These are phyloP conservation scores for Xylariales sp. DNA, from an alignment of 2,329 filamentous ascomycete genomes.

Conservation along the genomic window DNA sequence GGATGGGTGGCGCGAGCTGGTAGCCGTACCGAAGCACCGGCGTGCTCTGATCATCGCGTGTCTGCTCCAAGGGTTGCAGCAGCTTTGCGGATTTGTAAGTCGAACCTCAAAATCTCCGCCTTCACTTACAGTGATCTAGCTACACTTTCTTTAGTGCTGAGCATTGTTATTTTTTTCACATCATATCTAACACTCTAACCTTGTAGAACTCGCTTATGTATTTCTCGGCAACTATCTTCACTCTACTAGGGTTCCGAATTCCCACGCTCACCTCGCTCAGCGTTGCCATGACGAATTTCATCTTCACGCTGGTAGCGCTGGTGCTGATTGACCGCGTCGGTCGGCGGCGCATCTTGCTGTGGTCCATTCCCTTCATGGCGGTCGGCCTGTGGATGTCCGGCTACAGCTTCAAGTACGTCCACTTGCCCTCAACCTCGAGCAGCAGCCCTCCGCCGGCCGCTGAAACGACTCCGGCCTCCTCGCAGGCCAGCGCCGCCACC, in stretches of 20 bases:
- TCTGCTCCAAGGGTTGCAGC: slow-evolving; percentile 80
- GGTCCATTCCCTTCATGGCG: slow-evolving; percentile 81
- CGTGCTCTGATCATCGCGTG: slow-evolving; percentile 81
- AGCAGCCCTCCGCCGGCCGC: slow-evolving; percentile 5
- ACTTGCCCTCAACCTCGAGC: slow-evolving; percentile 31
- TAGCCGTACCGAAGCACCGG: slow-evolving; percentile 58
- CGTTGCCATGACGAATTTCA: slow-evolving; percentile 78
- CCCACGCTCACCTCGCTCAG: slow-evolving; percentile 77
- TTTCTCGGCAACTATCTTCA: slow-evolving; percentile 79
- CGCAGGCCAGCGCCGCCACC: slow-evolving; percentile 32
- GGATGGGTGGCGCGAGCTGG: slow-evolving; percentile 48
- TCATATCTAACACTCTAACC: no score
- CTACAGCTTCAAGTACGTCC: slow-evolving; percentile 65
- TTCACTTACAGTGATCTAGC: no score
- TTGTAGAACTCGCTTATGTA: slow-evolving; percentile 88
- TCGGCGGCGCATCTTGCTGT: slow-evolving; percentile 73
- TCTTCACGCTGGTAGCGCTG: slow-evolving; percentile 73
- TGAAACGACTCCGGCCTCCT: not conserved
- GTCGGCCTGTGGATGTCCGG: slow-evolving; percentile 67
- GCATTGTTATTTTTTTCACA: no score
- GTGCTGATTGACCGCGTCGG: slow-evolving; percentile 76
- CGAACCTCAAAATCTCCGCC: no score
- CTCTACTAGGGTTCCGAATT: slow-evolving; percentile 69
- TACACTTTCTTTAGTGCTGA: no score
- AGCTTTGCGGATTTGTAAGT: slow-evolving; percentile 69